A percentile compares a stretch with the other conserved stretches of the same genome.
phyloP scores from a whole-genome alignment of 441 rosid species.

The Erodium chrysanthum region DNA sequence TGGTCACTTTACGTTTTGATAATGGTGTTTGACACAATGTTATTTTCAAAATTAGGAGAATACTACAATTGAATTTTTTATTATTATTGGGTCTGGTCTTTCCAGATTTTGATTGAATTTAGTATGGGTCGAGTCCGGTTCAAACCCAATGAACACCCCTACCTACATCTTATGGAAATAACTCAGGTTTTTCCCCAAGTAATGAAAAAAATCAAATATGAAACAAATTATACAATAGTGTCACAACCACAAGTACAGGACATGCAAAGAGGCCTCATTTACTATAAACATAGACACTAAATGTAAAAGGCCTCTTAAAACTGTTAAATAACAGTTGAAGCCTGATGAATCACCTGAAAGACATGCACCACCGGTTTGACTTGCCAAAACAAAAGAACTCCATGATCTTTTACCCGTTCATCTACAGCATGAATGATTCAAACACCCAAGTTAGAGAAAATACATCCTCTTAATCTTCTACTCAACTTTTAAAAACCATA shows the following conservation, averaged over 20 bases:
- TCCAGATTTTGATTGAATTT: too few relatives aligned
- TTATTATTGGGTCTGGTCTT: too few relatives aligned
- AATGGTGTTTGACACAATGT: too few relatives aligned
- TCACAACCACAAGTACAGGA: background rate
- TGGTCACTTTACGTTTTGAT: too few relatives aligned
- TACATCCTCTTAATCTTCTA: background rate
- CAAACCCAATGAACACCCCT: too few relatives aligned
- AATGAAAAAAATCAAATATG: background rate
- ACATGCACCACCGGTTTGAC: constrained; percentile 82
- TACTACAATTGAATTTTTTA: too few relatives aligned
- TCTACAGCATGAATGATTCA: constrained; percentile 30
- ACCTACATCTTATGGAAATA: background rate
- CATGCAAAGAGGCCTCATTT: background rate
- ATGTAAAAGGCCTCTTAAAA: background rate
- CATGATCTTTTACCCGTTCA: constrained; percentile 68
- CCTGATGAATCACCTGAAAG: constrained; percentile 57
- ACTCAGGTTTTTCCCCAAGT: background rate
- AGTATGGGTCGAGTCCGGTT: too few relatives aligned
- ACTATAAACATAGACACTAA: background rate
- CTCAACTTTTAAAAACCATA: background rate
- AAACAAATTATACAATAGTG: background rate
- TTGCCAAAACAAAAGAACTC: constrained; percentile 90
- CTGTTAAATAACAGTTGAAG: background rate
- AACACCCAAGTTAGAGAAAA: background rate
- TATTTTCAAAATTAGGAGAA: too few relatives aligned